Conservation (phyloP, 306 rosid genomes). For the Cicer bijugum region DNA sequence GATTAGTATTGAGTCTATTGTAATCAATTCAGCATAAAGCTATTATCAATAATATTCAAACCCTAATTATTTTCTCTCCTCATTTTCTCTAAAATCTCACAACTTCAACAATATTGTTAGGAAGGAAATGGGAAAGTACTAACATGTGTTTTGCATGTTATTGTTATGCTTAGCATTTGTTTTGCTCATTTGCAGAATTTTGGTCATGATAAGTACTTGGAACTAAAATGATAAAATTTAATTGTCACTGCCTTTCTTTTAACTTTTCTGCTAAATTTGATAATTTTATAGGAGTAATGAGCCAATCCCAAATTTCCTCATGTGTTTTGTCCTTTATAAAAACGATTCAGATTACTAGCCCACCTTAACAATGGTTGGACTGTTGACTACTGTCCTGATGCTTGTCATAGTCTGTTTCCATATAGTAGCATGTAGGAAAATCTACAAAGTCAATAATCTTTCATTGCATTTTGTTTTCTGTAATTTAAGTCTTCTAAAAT, state of each 20-base stretch:
- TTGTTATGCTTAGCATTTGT: constrained; percentile 6
- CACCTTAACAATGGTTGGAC: constrained; percentile 29
- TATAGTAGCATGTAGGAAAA: constrained; percentile 16
- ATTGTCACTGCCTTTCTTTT: constrained; percentile 22
- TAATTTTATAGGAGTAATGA: constrained; percentile 30
- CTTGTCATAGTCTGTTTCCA: constrained; percentile 26
- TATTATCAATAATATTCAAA: no score
- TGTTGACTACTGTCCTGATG: constrained; percentile 19
- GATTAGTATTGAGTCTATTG: no score
- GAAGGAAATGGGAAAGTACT: constrained; percentile 9
- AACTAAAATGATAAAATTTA: constrained; percentile 37
- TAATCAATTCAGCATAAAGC: no score
- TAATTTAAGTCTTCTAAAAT: background rate
- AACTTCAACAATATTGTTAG: no score
- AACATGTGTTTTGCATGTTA: constrained; percentile 37
- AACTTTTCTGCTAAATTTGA: constrained; percentile 30
- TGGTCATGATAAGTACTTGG: constrained; percentile 27
- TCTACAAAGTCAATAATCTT: constrained; percentile 18
- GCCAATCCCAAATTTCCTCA: constrained; percentile 12
- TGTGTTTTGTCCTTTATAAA: background rate
- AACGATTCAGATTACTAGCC: constrained; percentile 23
- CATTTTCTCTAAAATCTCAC: no score
- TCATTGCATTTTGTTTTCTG: constrained; percentile 11
- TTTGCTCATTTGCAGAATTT: constrained; percentile 27
- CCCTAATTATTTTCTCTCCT: no score